Percentiles rank a stretch among this genome's conserved stretches.
These are phyloP conservation scores for Glycine tomentella DNA, from an alignment of 306 rosid genomes.

Conservation along the genomic window DNA sequence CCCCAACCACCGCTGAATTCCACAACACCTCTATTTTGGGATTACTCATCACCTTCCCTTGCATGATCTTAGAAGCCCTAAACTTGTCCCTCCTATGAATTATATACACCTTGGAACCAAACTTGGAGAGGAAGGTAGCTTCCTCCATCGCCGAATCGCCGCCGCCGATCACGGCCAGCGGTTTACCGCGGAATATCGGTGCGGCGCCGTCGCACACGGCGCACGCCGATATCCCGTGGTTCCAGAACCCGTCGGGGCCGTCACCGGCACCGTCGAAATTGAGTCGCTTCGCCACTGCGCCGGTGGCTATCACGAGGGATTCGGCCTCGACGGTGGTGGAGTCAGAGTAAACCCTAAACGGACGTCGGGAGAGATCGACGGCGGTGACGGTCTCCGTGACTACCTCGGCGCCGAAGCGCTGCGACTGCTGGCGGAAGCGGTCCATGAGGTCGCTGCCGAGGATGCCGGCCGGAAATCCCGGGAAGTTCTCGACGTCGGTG, in stretches of 20 bases:
- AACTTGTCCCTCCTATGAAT: slow-evolving; percentile 74
- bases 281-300: slow-evolving; percentile 79
- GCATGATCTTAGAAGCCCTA: slow-evolving; percentile 87
- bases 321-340: slow-evolving; percentile 59
- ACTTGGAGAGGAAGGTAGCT: slow-evolving; percentile 81
- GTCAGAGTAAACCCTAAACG: slow-evolving; percentile 69
- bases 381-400: slow-evolving; percentile 71
- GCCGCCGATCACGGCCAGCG: slow-evolving; percentile 79
- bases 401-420: slow-evolving; percentile 72
- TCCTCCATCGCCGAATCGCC: slow-evolving; percentile 97
- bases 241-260: slow-evolving; percentile 71
- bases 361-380: slow-evolving; percentile 70
- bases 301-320: slow-evolving; percentile 74
- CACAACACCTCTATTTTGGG: slow-evolving; percentile 78
- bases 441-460: slow-evolving; percentile 80
- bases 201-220: slow-evolving; percentile 94
- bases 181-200: slow-evolving; percentile 72
- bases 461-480: slow-evolving; percentile 79
- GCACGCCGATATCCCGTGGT: slow-evolving; percentile 84
- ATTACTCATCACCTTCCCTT: slow-evolving; percentile 64
- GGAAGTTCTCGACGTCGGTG: slow-evolving; percentile 92
- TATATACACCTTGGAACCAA: slow-evolving; percentile 76
- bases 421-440: slow-evolving; percentile 67
- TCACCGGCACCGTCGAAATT: slow-evolving; percentile 68
- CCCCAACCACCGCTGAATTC: slow-evolving; percentile 75